phyloP scores from a whole-genome alignment of 2,329 filamentous ascomycete genomes.

The Microcyclosporella mali region DNA sequence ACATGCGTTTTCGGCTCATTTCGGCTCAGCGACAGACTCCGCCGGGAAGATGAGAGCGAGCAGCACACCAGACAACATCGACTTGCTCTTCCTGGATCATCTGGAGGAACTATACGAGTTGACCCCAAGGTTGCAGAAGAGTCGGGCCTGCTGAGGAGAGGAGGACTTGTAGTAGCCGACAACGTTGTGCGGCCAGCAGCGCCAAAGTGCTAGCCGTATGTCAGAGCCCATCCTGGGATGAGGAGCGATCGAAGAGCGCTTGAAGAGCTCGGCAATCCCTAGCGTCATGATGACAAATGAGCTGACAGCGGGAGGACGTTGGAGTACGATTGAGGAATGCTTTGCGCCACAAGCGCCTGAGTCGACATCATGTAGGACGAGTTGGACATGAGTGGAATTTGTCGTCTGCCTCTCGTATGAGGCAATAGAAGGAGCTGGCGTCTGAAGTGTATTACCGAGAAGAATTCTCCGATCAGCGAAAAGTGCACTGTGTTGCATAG shows the following conservation, averaged over 20 bases:
- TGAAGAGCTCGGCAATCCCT: not conserved
- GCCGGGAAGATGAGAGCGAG: slow-evolving; percentile 26
- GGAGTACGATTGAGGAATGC: too few species aligned
- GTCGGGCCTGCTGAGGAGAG: slow-evolving; percentile 29
- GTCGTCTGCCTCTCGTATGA: too few species aligned
- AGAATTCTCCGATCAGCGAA: too few species aligned
- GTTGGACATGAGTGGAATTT: slow-evolving; percentile 10
- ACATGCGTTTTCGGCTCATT: slow-evolving; percentile 32
- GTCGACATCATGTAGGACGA: slow-evolving; percentile 5
- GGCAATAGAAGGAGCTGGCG: too few species aligned
- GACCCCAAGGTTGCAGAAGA: slow-evolving; percentile 34
- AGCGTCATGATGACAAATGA: slow-evolving; percentile 9
- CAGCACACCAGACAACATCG: slow-evolving; percentile 27
- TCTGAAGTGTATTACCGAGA: too few species aligned
- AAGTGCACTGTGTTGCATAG: too few species aligned
- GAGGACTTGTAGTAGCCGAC: slow-evolving; percentile 38
- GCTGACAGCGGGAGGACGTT: slow-evolving; percentile 3
- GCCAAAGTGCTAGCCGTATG: slow-evolving; percentile 40
- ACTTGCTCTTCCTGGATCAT: slow-evolving; percentile 36
- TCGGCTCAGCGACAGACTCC: slow-evolving; percentile 27
- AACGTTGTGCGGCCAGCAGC: slow-evolving; percentile 42
- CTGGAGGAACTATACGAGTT: slow-evolving; percentile 33
- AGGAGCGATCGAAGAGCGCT: slow-evolving; percentile 13
- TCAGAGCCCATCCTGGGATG: slow-evolving; percentile 23
- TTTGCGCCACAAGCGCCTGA: too few species aligned